These are phyloP conservation scores for Panaeolus cyanescens DNA, from an alignment of 768 basidiomycete genomes.

Conservation along the genomic window DNA sequence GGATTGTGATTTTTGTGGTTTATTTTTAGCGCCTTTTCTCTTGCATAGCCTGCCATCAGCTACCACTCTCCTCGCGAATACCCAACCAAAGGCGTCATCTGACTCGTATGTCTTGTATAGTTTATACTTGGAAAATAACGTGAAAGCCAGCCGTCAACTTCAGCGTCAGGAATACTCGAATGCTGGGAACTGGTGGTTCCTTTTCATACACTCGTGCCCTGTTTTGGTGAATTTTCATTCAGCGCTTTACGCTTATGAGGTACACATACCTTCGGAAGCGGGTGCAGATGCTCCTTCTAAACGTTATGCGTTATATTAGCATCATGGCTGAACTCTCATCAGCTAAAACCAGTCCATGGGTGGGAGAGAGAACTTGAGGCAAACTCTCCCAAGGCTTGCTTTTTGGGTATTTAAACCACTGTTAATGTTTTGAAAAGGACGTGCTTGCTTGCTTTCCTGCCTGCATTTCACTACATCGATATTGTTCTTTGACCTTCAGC, in stretches of 20 bases:
- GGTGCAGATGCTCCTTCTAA: neutral
- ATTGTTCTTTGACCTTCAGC: neutral
- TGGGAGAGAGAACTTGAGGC: neutral
- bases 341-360: neutral
- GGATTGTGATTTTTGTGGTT: neutral
- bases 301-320: neutral
- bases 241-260: neutral
- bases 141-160: neutral
- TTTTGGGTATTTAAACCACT: neutral
- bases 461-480: neutral
- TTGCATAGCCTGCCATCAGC: neutral
- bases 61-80: neutral
- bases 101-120: neutral
- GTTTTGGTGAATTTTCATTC: neutral
- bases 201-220: neutral
- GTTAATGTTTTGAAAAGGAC: neutral
- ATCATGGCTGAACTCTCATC: neutral
- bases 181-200: neutral
- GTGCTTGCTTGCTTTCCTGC: neutral
- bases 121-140: neutral
- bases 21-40: neutral
- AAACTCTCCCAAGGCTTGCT: neutral
- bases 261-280: neutral
- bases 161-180: neutral
- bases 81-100: too few species aligned